These are phyloP conservation scores for Hymenoscyphus infarciens DNA, from an alignment of 2,329 filamentous ascomycete species.

Conservation along the genomic window DNA sequence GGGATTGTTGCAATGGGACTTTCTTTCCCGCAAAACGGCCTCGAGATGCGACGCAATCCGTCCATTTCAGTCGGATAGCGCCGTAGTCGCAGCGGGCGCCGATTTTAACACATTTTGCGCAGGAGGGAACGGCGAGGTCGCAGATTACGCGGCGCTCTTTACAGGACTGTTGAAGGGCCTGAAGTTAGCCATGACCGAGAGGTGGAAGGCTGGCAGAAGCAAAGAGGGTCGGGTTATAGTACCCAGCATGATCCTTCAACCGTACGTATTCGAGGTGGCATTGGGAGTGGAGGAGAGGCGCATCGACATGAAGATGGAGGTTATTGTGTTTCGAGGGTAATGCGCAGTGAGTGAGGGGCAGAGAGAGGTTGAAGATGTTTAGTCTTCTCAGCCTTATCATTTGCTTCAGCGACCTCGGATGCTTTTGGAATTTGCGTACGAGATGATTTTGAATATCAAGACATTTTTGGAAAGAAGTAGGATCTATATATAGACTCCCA, in stretches of 20 bases:
- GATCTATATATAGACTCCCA: not conserved
- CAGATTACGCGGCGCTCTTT: constrained; percentile 44
- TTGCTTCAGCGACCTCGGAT: not conserved
- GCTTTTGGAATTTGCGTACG: not conserved
- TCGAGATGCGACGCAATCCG: constrained; percentile 37
- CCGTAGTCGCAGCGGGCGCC: constrained; percentile 38
- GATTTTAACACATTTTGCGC: constrained; percentile 38
- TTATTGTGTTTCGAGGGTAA: not conserved
- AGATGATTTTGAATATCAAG: not conserved
- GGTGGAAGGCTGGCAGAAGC: not conserved
- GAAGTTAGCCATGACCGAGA: not conserved
- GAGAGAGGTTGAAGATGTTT: not conserved
- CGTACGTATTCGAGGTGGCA: constrained; percentile 31
- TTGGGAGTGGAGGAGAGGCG: constrained; percentile 9
- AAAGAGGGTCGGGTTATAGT: not conserved
- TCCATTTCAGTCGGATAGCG: constrained; percentile 42
- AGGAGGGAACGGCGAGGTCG: constrained; percentile 39
- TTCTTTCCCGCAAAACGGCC: constrained; percentile 35
- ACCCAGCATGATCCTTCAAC: constrained; percentile 43
- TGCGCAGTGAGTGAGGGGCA: not conserved
- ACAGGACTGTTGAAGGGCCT: constrained; percentile 33
- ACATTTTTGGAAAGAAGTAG: not conserved
- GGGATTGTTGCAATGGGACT: constrained; percentile 18
- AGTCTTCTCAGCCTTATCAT: not conserved
- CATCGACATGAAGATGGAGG: constrained; percentile 7